Conservation (phyloP, 345 rosid genomes). For the Arabis hirsuta region DNA sequence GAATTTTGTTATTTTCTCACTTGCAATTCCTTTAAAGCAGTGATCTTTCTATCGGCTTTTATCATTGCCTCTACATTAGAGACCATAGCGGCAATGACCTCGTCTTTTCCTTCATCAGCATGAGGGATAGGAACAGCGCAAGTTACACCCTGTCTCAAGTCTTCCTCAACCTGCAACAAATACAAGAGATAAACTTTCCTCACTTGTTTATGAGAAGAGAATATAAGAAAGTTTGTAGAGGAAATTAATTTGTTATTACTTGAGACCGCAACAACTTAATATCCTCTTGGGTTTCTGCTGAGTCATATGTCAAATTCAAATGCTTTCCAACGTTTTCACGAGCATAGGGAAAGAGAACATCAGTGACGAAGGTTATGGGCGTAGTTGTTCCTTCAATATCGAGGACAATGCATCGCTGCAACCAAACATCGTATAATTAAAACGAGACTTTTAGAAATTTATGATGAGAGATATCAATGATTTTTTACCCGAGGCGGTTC, state of each 20-base stretch:
- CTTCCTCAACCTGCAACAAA: constrained; percentile 69
- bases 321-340: constrained; percentile 85
- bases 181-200: constrained; percentile 31
- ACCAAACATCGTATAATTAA: constrained; percentile 37
- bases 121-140: constrained; percentile 76
- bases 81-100: constrained; percentile 83
- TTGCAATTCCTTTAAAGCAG: constrained; percentile 94
- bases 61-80: constrained; percentile 91
- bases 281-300: constrained; percentile 82
- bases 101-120: constrained; percentile 73
- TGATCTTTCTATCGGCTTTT: constrained; percentile 89
- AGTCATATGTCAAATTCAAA: constrained; percentile 67
- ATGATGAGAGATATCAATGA: background rate
- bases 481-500: constrained; percentile 56
- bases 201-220: constrained; percentile 8
- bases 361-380: constrained; percentile 89
- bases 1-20: constrained; percentile 48
- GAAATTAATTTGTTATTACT: constrained; percentile 48
- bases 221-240: background rate
- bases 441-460: background rate
- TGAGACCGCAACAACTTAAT: constrained; percentile 72
- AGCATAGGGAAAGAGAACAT: constrained; percentile 93
- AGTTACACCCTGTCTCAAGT: constrained; percentile 67
- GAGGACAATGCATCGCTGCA: constrained; percentile 84
- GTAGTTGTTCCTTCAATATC: constrained; percentile 99